A percentile compares a stretch with the other conserved stretches of the same genome.
Evolutionary conservation across 169 alveolate species (phyloP).

Genomic region (Cryptosporidium sp.): DNA sequence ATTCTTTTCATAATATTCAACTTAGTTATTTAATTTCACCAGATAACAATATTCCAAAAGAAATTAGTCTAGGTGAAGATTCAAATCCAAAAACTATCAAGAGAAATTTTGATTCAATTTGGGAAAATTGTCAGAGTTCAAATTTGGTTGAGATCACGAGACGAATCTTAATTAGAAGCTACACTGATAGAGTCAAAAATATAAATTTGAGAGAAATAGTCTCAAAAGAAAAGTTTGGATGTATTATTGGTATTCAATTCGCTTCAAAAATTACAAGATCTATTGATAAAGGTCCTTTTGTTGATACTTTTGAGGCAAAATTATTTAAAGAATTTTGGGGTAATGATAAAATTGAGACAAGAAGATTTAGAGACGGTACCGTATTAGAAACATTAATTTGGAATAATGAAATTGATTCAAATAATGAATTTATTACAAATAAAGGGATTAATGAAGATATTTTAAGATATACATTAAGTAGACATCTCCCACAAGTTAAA

Average conservation of each 20-base stretch:
- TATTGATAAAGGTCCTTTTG: conserved; percentile 47
- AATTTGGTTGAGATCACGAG: conserved; percentile 44
- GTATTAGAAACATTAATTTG: conserved; percentile 61
- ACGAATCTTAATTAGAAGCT: conserved; percentile 22
- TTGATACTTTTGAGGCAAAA: conserved; percentile 55
- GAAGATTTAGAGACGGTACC: conserved; percentile 64
- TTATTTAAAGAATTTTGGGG: conserved; percentile 66
- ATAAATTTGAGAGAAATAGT: conserved; percentile 29
- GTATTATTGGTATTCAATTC: conserved; percentile 46
- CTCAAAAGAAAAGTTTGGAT: conserved; percentile 34
- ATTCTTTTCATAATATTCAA: background rate
- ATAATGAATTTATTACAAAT: conserved; percentile 11
- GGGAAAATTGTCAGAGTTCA: conserved; percentile 42
- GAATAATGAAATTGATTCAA: conserved; percentile 6
- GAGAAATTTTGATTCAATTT: conserved; percentile 29
- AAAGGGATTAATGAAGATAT: conserved; percentile 23
- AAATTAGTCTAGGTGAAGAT: background rate
- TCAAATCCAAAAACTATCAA: background rate
- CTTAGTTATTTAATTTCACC: conserved; percentile 6
- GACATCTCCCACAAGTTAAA: conserved; percentile 24
- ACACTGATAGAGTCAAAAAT: conserved; percentile 14
- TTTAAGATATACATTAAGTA: conserved; percentile 2
- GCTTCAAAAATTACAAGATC: conserved; percentile 5
- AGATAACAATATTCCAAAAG: background rate
- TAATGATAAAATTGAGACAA: conserved; percentile 36